These are phyloP conservation scores for Aspergillus brunneoviolaceus DNA, from an alignment of 2,329 filamentous ascomycete species.

Conservation along the genomic window DNA sequence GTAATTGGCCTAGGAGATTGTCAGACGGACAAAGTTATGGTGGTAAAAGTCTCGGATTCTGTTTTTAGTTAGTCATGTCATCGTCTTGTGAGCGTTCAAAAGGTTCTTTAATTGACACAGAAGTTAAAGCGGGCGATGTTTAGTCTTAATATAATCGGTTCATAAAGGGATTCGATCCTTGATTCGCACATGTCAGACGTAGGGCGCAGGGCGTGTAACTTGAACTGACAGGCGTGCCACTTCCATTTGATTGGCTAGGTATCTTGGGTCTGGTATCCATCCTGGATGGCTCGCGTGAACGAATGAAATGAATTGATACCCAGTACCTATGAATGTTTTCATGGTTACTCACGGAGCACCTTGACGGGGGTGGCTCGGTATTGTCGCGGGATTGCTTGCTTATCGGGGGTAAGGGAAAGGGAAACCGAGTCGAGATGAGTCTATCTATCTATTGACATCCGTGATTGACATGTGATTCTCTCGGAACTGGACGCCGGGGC, in stretches of 20 bases:
- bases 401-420: not conserved
- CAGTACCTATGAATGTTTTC: too few species aligned
- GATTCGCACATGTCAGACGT: not conserved
- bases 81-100: not conserved
- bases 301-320: too few species aligned
- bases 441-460: not conserved
- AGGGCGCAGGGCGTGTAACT: not conserved
- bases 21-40: not conserved
- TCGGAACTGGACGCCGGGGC: not conserved
- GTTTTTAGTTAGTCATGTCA: not conserved
- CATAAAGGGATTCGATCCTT: not conserved
- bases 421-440: conserved; percentile 1
- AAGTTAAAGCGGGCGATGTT: not conserved
- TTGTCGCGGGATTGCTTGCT: not conserved
- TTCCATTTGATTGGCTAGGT: not conserved
- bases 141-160: not conserved
- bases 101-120: not conserved
- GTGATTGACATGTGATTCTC: conserved; percentile 23
- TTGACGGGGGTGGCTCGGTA: not conserved
- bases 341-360: too few species aligned
- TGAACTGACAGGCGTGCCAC: not conserved
- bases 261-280: too few species aligned
- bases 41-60: not conserved
- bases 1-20: too few species aligned
- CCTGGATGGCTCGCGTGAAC: too few species aligned